phyloP scores from a whole-genome alignment of 768 basidiomycete genomes.

The Solioccasus polychromus region DNA sequence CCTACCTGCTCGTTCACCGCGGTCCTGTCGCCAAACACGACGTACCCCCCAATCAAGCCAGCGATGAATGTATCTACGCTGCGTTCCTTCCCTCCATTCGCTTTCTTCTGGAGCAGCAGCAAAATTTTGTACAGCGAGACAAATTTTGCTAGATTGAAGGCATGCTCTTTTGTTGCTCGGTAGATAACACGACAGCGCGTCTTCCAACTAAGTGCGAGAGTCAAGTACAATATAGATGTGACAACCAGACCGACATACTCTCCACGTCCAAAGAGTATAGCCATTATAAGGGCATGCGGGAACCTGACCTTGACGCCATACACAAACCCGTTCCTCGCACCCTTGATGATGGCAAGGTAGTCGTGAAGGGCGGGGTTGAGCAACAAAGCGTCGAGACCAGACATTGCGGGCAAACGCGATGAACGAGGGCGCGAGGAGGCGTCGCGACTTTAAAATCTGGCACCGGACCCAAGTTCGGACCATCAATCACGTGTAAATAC shows the following conservation, averaged over 20 bases:
- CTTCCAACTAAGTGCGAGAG: constrained; percentile 54
- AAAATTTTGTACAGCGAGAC: constrained; percentile 90
- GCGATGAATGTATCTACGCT: constrained; percentile 86
- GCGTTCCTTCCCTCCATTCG: constrained; percentile 80
- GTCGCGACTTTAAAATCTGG: not conserved
- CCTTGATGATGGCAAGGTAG: constrained; percentile 89
- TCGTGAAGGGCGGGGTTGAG: constrained; percentile 81
- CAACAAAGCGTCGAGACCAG: constrained; percentile 24
- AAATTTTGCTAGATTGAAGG: constrained; percentile 89
- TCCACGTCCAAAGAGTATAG: constrained; percentile 88
- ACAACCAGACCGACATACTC: constrained; percentile 53
- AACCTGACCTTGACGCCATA: constrained; percentile 91
- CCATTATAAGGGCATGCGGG: constrained; percentile 97
- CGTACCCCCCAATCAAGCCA: constrained; percentile 87
- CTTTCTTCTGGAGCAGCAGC: constrained; percentile 76
- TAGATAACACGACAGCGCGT: constrained; percentile 67
- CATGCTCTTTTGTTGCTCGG: constrained; percentile 86
- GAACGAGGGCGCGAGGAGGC: not conserved
- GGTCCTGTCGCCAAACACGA: constrained; percentile 82
- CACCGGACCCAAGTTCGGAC: not conserved
- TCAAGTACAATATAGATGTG: constrained; percentile 7
- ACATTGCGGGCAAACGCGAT: constrained; percentile 17
- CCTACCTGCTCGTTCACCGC: constrained; percentile 90
- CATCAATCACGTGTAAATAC: constrained; percentile 30
- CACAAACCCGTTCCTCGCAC: constrained; percentile 86